Conservation (phyloP, 371 early-diverging fungal genomes). For the Capniomyces stellatus region DNA sequence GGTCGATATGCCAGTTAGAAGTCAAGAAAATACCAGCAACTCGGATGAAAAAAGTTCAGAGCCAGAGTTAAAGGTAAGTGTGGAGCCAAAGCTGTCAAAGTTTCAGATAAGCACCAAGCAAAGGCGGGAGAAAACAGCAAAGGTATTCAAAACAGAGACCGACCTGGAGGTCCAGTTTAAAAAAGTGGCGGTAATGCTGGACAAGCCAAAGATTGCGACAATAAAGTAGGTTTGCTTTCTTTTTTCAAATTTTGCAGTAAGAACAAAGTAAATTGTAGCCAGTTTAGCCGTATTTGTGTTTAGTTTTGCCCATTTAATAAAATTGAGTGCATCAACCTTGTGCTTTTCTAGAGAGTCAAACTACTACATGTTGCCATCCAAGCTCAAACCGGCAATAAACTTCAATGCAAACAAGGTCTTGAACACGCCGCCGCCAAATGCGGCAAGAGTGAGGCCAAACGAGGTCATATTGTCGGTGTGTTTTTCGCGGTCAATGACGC, state of each 20-base stretch:
- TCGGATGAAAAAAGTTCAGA: no score
- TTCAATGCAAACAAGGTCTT: not conserved
- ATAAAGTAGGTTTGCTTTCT: not conserved
- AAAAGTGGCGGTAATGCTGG: not conserved
- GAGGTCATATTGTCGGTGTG: conserved; percentile 28
- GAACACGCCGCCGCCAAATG: not conserved
- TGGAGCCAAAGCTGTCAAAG: not conserved
- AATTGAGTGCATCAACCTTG: no score
- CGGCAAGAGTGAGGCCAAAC: conserved; percentile 12
- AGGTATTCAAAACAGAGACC: not conserved
- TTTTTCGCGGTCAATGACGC: conserved; percentile 23
- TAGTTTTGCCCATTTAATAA: no score
- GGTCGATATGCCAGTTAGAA: no score
- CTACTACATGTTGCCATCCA: not conserved
- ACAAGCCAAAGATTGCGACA: not conserved
- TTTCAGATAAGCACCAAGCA: not conserved
- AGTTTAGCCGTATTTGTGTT: no score
- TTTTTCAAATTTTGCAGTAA: no score
- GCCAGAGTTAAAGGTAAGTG: not conserved
- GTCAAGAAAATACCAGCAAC: no score
- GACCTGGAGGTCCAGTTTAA: no score
- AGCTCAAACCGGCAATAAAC: not conserved
- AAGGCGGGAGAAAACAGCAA: not conserved
- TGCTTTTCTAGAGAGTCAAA: no score
- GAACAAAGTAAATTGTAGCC: no score